phyloP scores from a whole-genome alignment of 768 basidiomycete species.

The Pleurotus platypus region DNA sequence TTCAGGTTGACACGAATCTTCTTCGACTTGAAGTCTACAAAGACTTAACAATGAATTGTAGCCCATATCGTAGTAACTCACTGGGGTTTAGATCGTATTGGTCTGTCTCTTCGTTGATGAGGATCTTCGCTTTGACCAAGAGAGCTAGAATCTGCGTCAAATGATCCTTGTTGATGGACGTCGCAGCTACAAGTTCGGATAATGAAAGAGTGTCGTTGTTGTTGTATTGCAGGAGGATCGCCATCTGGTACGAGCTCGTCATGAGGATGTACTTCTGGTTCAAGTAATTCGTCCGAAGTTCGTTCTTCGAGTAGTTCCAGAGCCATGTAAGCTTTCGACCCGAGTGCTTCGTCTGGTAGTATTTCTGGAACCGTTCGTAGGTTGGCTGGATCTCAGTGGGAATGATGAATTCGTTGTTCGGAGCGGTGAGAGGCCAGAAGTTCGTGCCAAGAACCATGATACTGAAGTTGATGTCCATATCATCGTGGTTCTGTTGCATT shows the following conservation, averaged over 20 bases:
- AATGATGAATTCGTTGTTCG: slow-evolving; percentile 82
- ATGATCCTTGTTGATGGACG: slow-evolving; percentile 76
- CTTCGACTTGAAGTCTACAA: slow-evolving; percentile 82
- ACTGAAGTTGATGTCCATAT: slow-evolving; percentile 86
- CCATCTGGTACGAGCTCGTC: slow-evolving; percentile 94
- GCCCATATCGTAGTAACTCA: slow-evolving; percentile 18
- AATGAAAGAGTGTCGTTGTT: slow-evolving; percentile 81
- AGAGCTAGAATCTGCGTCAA: slow-evolving; percentile 66
- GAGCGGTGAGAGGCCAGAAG: slow-evolving; percentile 91
- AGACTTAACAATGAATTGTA: neutral
- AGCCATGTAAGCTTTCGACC: slow-evolving; percentile 97
- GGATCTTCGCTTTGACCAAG: slow-evolving; percentile 85
- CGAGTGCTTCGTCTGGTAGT: slow-evolving; percentile 91
- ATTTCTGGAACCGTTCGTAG: slow-evolving; percentile 88
- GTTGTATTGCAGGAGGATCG: slow-evolving; percentile 93
- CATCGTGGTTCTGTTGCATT: slow-evolving; percentile 82
- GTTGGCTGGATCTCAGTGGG: slow-evolving; percentile 84
- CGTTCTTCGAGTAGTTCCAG: slow-evolving; percentile 98
- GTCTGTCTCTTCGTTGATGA: slow-evolving; percentile 84
- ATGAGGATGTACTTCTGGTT: slow-evolving; percentile 95
- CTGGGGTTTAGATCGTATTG: slow-evolving; percentile 90
- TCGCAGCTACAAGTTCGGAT: slow-evolving; percentile 76
- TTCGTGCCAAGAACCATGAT: slow-evolving; percentile 94
- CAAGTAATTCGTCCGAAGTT: slow-evolving; percentile 88
- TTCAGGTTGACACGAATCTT: slow-evolving; percentile 92